These are phyloP conservation scores for Talaromyces nanjingensis DNA, from an alignment of 495 filamentous ascomycete species.

Conservation along the genomic window DNA sequence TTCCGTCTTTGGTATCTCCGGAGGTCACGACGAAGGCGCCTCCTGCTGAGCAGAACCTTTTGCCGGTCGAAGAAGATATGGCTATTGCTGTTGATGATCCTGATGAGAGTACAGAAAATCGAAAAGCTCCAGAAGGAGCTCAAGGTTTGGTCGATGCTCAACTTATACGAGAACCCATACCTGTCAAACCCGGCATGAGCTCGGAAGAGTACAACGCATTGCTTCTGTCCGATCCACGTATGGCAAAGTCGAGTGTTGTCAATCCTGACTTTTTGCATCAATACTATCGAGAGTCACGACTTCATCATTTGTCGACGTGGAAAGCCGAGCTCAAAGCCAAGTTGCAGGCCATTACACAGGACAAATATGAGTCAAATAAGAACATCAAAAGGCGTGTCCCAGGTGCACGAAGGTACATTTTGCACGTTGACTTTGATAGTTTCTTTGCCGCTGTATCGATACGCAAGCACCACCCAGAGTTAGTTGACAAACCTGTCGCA, in stretches of 20 bases:
- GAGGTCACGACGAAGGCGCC: not conserved
- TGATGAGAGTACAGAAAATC: not conserved
- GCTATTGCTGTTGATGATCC: not conserved
- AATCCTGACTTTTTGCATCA: constrained; percentile 91
- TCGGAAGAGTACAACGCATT: constrained; percentile 88
- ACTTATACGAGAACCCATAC: constrained; percentile 11
- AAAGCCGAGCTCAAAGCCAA: constrained; percentile 87
- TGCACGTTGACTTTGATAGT: constrained; percentile 96
- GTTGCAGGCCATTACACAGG: constrained; percentile 68
- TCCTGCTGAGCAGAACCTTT: not conserved
- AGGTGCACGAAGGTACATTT: constrained; percentile 70
- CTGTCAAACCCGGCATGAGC: constrained; percentile 46
- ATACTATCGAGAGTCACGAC: constrained; percentile 85
- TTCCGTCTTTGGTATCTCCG: constrained; percentile 17
- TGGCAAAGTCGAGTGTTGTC: constrained; percentile 75
- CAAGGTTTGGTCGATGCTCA: not conserved
- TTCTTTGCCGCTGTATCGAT: constrained; percentile 95
- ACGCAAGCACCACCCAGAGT: constrained; percentile 63
- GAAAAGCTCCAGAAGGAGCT: not conserved
- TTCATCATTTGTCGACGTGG: constrained; percentile 94
- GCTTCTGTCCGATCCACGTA: constrained; percentile 71
- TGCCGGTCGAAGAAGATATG: not conserved
- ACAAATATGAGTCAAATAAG: constrained; percentile 53
- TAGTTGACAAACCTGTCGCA: constrained; percentile 73
- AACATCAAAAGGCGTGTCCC: constrained; percentile 37